Base-by-base conservation (phyloP, 2,329 filamentous ascomycete genomes). In the Alternaria viburni region DNA sequence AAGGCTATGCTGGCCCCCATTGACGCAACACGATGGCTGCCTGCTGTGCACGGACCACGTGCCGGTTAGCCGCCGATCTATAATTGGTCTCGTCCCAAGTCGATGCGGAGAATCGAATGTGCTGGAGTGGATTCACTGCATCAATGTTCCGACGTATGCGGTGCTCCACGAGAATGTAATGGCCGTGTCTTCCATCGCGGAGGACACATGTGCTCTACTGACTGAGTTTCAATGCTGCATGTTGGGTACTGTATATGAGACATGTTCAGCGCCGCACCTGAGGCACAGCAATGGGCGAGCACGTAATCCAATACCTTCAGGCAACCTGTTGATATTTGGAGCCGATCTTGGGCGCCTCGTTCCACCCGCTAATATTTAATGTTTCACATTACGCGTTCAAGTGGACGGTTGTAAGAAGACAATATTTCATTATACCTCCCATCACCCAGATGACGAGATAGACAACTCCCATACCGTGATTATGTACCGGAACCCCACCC, bases 341-440 rank as follows among this genome's bases (percentile, higher is more conserved):
- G 58, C 19, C 23, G n/a, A 41, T n/a, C 9, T 32, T 49, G 46
- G 32, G 30, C 32, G 45, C 54, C 32, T 44, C 21, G 7, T 17
- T 17, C 23, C 25, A 36, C 12, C 36, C n/a, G 5, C 19, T 17
- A 51, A 11, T 15, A n/a, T 28, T 19, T 5, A 17, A 15, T 44
- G 46, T 17, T n/a, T 17, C 32, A 11, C 44, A 36, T 21, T 15
- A 54, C 23, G 13, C 12, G 12, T 44, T 17, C 7, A 25, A n/a
- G 19, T 15, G 23, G 9, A 19, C 44, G 26, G 44, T 46, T 3
- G 28, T n/a, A 61, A 64, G 13, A 49, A 59, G 55, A 64, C 52
- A 65, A 57, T 63, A 58, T 60, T 65, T 54, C 50, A 68, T 73
- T 69, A 69, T 67, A 63, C 60, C 54, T 44, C 54, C 59, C 47